A percentile compares a stretch with the other conserved stretches of the same genome.
Conservation (phyloP, 345 rosid species). For the Eucalyptus globulus region DNA sequence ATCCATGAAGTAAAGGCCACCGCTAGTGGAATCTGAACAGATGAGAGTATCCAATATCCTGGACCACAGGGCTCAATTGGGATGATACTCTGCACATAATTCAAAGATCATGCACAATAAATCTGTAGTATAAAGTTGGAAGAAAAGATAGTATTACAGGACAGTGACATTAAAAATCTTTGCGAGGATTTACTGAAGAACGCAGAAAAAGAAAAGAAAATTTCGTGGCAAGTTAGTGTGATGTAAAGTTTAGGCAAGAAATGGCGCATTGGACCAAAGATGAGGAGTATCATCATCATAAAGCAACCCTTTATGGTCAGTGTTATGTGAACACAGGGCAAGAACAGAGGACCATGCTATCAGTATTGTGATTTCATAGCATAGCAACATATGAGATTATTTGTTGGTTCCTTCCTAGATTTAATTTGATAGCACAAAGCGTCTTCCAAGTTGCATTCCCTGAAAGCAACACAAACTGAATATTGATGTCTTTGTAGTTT, state of each 20-base stretch:
- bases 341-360: background rate
- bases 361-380: background rate
- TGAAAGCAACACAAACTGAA: background rate
- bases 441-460: background rate
- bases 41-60: conserved; percentile 60
- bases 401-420: background rate
- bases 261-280: background rate
- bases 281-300: background rate
- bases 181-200: background rate
- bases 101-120: background rate
- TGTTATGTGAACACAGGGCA: background rate
- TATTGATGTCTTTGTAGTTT: background rate
- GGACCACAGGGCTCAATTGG: conserved; percentile 56
- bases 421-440: background rate
- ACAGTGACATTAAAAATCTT: background rate
- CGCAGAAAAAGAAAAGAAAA: background rate
- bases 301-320: background rate
- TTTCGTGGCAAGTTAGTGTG: background rate
- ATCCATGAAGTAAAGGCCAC: conserved; percentile 65
- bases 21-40: conserved; percentile 72
- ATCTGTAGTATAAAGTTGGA: background rate
- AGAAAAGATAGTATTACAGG: background rate
- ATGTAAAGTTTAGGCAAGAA: background rate
- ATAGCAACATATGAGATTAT: background rate
- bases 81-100: conserved; percentile 40